Evolutionary conservation across 306 rosid genomes (phyloP), one percentile per base, ranked within the genome.

Genomic region (Vigna reflexopilosa): DNA sequence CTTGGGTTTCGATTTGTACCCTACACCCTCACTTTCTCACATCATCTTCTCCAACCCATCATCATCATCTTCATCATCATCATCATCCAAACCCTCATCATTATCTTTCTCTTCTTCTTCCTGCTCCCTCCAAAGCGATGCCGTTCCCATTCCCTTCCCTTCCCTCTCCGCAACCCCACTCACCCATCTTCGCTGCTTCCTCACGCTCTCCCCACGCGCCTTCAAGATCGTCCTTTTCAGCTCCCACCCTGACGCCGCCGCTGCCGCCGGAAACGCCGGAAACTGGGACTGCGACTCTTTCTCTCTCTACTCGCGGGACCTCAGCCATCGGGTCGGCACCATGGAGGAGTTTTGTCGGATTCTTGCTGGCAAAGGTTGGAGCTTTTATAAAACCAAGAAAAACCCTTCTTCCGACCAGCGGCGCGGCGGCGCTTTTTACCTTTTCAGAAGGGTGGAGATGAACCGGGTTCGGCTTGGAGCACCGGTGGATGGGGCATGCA

Each of bases 101-200:
- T 72, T 88, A 0, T 54, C 78, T 11, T 45, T 12, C 5, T 45
- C 85, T 20, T 80, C 89, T 0, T 76, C 91, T 1, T 68, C 86
- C 1, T 84, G 30, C 32, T 68, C 82, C 40, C 75, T 77, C 0
- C 83, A 73, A 7, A 75, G 76, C 70, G 84, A 86, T 63, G 84
- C 87, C 68, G 92, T 90, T 82, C 90, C 92, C 0, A 88, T 90
- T 45, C 92, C 94, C 0, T 90, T 90, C 49, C 94, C 90, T 75
- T 88, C 87, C 1, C 72, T 90, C 4, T 2, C 85, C 52, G 13
- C 84, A 9, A 87, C 90, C 30, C 83, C 92, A 1, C 67, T 85
- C 4, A 28, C 88, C 72, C 90, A 88, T n/a, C 90, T 90, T 15
- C 88, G 94, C 22, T 51, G 49, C 26, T 88, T 90, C 64, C 90